Conservation (phyloP, 192 early-diverging fungal species). For the Anaeromyces robustus region DNA sequence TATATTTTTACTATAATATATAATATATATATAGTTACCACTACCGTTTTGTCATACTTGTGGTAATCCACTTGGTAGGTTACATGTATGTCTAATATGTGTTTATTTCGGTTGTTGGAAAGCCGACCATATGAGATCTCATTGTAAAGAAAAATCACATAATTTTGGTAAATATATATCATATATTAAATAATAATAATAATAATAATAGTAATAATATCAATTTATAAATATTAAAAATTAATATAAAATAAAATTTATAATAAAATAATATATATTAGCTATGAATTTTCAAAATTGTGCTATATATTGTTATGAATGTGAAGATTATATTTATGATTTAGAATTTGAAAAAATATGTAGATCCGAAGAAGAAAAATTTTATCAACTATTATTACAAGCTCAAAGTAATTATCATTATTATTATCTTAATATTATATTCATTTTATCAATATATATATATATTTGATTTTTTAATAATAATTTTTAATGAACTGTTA, state of each 20-base stretch:
- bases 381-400: conserved; percentile 19
- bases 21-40: conserved; percentile 20
- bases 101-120: conserved; percentile 65
- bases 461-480: no score
- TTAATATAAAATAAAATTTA: conserved; percentile 5
- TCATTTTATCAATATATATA: no score
- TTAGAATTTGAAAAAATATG: conserved; percentile 37
- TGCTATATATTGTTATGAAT: conserved; percentile 53
- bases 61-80: conserved; percentile 31
- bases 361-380: conserved; percentile 18
- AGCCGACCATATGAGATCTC: conserved; percentile 29
- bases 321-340: conserved; percentile 78
- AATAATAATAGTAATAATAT: no score
- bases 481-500: no score
- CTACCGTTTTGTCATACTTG: conserved; percentile 37
- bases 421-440: no score
- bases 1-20: no score
- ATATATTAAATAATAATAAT: not conserved
- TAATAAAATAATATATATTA: conserved; percentile 13
- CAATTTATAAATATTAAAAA: not conserved
- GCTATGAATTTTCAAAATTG: conserved; percentile 60
- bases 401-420: conserved; percentile 11
- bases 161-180: conserved; percentile 24
- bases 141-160: conserved; percentile 29
- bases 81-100: conserved; percentile 77